A percentile compares a stretch with the other conserved stretches of the same genome.
Conservation (phyloP, 2,329 filamentous ascomycete species). For the Trichophyton equinum region DNA sequence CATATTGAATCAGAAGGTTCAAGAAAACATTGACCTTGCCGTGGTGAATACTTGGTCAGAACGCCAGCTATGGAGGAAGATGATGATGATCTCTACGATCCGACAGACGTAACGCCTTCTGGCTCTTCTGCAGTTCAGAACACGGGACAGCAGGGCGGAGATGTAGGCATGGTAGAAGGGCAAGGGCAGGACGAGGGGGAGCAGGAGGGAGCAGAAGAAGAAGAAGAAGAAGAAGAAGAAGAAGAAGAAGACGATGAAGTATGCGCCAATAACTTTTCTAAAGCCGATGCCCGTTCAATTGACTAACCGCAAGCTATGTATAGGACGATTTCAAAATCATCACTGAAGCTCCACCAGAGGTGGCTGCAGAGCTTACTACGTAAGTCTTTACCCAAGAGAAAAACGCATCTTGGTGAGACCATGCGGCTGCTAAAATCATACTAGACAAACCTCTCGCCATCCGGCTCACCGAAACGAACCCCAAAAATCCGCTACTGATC, state of each 20-base stretch:
- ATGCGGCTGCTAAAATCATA: neutral
- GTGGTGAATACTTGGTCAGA: neutral
- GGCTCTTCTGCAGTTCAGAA: slow-evolving; percentile 19
- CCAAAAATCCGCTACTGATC: neutral
- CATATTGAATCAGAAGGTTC: neutral
- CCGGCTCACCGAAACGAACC: slow-evolving; percentile 26
- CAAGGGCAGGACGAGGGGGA: slow-evolving; percentile 30
- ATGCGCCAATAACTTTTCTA: slow-evolving; percentile 10
- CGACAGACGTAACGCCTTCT: slow-evolving; percentile 26
- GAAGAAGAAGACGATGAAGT: slow-evolving; percentile 26
- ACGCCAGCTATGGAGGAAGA: slow-evolving; percentile 33
- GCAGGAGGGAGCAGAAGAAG: slow-evolving; percentile 23
- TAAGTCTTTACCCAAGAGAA: neutral
- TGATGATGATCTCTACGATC: slow-evolving; percentile 37
- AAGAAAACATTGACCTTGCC: neutral
- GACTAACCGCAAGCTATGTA: neutral
- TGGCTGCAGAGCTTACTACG: slow-evolving; percentile 22
- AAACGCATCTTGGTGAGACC: slow-evolving; percentile 6
- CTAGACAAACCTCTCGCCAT: slow-evolving; percentile 31
- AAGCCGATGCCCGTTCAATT: neutral
- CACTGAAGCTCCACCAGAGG: slow-evolving; percentile 35
- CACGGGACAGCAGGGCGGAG: slow-evolving; percentile 17
- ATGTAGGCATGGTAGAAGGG: slow-evolving; percentile 26
- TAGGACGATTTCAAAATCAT: slow-evolving; percentile 41
- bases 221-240: slow-evolving; percentile 26